phyloP scores from a whole-genome alignment of 805 yeast species.

The Hanseniaspora guilliermondii region DNA sequence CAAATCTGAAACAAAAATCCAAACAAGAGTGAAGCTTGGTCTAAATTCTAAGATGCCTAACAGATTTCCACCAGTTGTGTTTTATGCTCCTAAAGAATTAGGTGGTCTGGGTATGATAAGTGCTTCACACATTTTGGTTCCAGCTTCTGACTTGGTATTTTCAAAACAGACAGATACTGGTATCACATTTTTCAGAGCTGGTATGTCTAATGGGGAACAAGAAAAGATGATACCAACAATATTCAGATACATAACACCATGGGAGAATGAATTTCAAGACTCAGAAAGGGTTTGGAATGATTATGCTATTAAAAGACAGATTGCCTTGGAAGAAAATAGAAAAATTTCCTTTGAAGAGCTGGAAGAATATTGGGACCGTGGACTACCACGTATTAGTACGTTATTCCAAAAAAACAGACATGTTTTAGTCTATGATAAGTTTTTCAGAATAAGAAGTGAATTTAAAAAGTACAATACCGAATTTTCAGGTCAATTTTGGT shows the following conservation, averaged over 20 bases:
- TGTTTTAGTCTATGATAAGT: constrained; percentile 87
- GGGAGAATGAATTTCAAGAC: constrained; percentile 93
- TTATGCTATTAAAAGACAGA: constrained; percentile 77
- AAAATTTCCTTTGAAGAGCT: constrained; percentile 83
- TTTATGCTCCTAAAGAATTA: constrained; percentile 90
- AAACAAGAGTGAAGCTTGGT: constrained; percentile 87
- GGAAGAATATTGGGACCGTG: constrained; percentile 93
- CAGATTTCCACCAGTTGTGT: constrained; percentile 96
- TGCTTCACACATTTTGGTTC: constrained; percentile 91
- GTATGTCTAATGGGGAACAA: constrained; percentile 66
- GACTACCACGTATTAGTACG: constrained; percentile 91
- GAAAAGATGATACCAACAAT: constrained; percentile 80
- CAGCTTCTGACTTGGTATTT: constrained; percentile 84
- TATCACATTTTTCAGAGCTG: constrained; percentile 84
- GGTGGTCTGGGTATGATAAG: constrained; percentile 98
- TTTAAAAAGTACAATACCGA: constrained; percentile 62
- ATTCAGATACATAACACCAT: constrained; percentile 80
- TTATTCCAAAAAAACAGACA: constrained; percentile 90
- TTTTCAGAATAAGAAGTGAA: constrained; percentile 72
- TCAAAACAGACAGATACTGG: constrained; percentile 90
- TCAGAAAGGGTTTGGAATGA: constrained; percentile 98
- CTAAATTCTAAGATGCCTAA: constrained; percentile 97
- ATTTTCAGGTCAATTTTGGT: constrained; percentile 84
- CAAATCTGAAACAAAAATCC: constrained; percentile 83
- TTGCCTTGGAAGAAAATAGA: constrained; percentile 73